Evolutionary conservation across 2,329 filamentous ascomycete genomes (phyloP), one percentile per base, ranked within the genome.

Genomic region (Tricladium varicosporioides): DNA sequence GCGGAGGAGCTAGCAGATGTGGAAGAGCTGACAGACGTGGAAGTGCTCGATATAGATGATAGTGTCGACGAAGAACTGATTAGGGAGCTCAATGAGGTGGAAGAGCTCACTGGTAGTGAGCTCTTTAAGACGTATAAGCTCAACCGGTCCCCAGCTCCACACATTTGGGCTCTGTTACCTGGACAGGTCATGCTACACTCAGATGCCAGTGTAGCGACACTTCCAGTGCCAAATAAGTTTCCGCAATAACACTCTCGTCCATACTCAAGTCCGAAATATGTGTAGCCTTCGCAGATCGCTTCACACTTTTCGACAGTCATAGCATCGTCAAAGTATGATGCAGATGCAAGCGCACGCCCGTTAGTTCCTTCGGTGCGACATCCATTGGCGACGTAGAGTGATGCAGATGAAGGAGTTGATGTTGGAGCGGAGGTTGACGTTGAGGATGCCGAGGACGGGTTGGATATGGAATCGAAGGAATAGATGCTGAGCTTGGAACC

Each of bases 231-330:
- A 9, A 64, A 46, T 9, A 11, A 33, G 52, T 66, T 65, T 36
- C 65, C 67, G 48, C 67, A 70, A 55, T 48, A 54, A 42, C 70
- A 72, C 59, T 72, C 68, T 43, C 63, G 50, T 33, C 63, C 62
- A 57, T 71, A 74, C 53, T 74, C 72, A 13, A 72, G 66, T 43
- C 72, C 72, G 32, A 68, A 68, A 72, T 27, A 1, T 60, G 13
- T 43, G 40, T 43, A 43, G 13, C 15, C 40, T 16, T 5, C 13
- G 10, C 15, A 43, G 2, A 43, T 16, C 9, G 40, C 40, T 9
- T 43, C 40, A 16, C 40, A 43, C 40, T 43, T 43, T 9, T 14
- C 40, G 2, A 43, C 15, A 14, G 40, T 43, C 40, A 43, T 14
- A 43, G 15, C 13, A 16, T 43, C 40, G 40, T 43, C 15, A 43